A percentile compares a stretch with the other conserved stretches of the same genome.
These are phyloP conservation scores for Talaromyces sp. DNA, from an alignment of 2,329 filamentous ascomycete genomes.

Conservation along the genomic window DNA sequence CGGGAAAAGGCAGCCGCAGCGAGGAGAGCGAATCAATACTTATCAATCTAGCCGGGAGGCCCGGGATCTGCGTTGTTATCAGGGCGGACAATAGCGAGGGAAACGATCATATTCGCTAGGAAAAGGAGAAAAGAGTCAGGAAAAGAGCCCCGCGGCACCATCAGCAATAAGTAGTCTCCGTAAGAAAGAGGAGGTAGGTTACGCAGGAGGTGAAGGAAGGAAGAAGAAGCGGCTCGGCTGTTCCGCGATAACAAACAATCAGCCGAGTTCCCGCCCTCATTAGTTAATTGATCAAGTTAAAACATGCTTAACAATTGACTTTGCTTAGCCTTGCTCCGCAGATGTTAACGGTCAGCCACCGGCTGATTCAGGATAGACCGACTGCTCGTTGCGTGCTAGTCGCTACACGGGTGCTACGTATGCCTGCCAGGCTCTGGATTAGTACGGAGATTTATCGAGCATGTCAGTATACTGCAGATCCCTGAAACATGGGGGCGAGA, in stretches of 20 bases:
- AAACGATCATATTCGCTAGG: background rate
- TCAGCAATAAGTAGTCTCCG: background rate
- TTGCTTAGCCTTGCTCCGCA: background rate
- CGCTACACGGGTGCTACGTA: background rate
- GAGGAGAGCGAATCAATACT: background rate
- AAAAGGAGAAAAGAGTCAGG: background rate
- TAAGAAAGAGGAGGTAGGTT: background rate
- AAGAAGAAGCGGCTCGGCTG: background rate
- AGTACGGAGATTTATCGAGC: background rate
- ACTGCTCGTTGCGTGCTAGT: background rate
- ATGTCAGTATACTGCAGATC: background rate
- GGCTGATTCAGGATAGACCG: background rate
- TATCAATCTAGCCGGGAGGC: background rate
- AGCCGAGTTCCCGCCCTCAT: background rate
- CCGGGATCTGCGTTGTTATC: background rate
- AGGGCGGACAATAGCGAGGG: background rate
- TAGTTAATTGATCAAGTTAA: background rate
- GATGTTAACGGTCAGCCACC: background rate
- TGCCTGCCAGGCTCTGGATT: background rate
- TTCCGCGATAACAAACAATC: background rate
- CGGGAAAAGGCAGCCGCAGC: background rate
- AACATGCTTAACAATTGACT: background rate
- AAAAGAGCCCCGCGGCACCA: background rate
- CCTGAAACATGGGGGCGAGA: background rate
- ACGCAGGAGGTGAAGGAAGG: background rate